Conservation (phyloP, 345 rosid genomes). For the Eucalyptus guilfoylei region DNA sequence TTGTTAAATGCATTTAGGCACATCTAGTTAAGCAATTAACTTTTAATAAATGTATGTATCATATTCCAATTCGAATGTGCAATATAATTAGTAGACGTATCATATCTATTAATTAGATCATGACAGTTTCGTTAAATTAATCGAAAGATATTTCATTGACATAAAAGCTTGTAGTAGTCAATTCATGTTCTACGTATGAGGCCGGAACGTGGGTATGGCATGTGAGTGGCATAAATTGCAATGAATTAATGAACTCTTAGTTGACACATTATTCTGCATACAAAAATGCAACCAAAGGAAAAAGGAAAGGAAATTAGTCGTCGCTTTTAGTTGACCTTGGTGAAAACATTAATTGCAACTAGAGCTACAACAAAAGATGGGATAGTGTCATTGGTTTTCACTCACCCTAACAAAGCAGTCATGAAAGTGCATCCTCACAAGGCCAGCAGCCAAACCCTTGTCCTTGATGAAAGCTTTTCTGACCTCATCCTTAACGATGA, state of each 20-base stretch:
- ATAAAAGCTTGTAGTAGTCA: neutral
- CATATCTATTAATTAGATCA: neutral
- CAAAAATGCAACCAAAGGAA: neutral
- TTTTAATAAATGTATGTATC: neutral
- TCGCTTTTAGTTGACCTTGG: neutral
- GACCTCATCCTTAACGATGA: constrained; percentile 28
- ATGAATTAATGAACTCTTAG: neutral
- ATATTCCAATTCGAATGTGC: neutral
- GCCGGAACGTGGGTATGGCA: fast-evolving
- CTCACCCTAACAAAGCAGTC: constrained; percentile 53
- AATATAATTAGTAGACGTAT: neutral
- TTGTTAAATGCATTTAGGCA: neutral
- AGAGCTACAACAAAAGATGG: neutral
- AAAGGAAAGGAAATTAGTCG: neutral
- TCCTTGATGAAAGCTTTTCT: constrained; percentile 9
- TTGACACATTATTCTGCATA: neutral
- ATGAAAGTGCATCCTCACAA: constrained; percentile 49
- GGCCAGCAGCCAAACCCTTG: constrained; percentile 32
- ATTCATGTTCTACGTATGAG: neutral
- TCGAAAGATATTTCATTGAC: neutral
- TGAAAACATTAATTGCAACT: neutral
- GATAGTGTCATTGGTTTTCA: neutral
- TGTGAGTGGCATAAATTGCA: neutral
- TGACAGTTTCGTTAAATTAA: neutral
- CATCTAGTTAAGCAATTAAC: neutral